These are phyloP conservation scores for Ustilago shanxiensis DNA, from an alignment of 1,284 basidiomycete genomes.

Conservation along the genomic window DNA sequence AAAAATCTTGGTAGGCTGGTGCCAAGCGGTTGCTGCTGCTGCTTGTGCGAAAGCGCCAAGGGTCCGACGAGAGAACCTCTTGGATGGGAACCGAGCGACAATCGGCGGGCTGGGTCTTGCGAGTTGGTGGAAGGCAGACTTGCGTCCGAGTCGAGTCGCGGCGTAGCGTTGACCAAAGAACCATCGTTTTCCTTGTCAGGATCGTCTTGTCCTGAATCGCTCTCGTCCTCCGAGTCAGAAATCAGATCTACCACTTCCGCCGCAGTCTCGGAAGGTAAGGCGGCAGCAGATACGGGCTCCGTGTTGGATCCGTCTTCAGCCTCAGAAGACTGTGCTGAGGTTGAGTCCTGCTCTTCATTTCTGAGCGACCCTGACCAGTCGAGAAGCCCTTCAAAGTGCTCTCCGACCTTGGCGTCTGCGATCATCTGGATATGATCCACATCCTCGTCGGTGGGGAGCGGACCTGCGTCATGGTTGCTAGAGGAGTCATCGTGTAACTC, in stretches of 20 bases:
- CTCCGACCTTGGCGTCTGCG: slow-evolving; percentile 24
- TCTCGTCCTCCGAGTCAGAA: slow-evolving; percentile 33
- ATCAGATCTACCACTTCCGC: slow-evolving; percentile 24
- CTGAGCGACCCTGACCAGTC: slow-evolving; percentile 20
- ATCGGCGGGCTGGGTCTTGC: neutral
- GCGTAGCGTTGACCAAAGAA: slow-evolving; percentile 24
- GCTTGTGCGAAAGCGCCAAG: neutral
- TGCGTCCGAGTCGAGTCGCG: slow-evolving; percentile 18
- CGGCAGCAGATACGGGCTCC: neutral
- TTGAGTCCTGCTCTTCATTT: neutral
- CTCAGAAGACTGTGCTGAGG: slow-evolving; percentile 1
- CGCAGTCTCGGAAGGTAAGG: neutral
- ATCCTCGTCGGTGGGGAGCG: slow-evolving; percentile 27
- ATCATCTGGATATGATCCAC: slow-evolving; percentile 28
- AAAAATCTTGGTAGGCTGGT: neutral
- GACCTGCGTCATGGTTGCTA: neutral
- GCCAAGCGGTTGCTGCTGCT: neutral
- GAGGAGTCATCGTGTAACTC: neutral
- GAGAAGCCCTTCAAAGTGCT: slow-evolving; percentile 26
- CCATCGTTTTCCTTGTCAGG: slow-evolving; percentile 50
- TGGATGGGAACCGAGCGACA: neutral
- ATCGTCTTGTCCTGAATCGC: slow-evolving; percentile 17
- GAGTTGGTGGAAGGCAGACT: neutral
- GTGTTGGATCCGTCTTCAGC: neutral
- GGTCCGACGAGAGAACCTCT: slow-evolving; percentile 25